Evolutionary conservation across 202 grass and related monocot genomes (phyloP), one percentile per base, ranked within the genome.

Genomic region (Saccharum hybrid): DNA sequence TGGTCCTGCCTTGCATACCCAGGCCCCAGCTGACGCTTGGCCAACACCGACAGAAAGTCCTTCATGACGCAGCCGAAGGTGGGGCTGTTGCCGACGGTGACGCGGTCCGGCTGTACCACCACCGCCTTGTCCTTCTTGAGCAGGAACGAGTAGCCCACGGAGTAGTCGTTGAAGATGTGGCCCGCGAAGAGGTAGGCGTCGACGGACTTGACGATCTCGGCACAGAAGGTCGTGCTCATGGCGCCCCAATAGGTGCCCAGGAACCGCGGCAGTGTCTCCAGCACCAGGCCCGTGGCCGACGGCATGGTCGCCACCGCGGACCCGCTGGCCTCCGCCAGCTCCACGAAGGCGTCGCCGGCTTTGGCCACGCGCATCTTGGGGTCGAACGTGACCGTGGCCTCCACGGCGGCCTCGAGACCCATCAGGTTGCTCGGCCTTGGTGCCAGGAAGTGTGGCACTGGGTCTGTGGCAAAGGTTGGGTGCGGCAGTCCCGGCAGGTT

Each of bases 141-240:
- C 4, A 90, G 68, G 8, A 18, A 48, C 0, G 88, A 90, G 69
- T 90, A 90, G 26, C 88, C 89, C 8, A 90, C 85, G 7, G 89
- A 88, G 85, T 88, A 90, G n/a, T n/a, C 85, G 67, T 91, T 91
- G 84, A 91, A 91, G 76, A 91, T 66, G 5, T 85, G 89, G 16
- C 85, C 85, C 2, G 85, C 81, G 43, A 88, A 90, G 0, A 91
- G 9, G 75, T 88, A 88, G 5, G 89, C 89, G 81, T 88, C 85
- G 2, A 81, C 76, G 4, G 89, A 90, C 85, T 88, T 81, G 0
- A 91, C 85, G 66, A 91, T 91, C 85, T 91, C 88, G 0, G 75
- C 71, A 65, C 81, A 88, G 85, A 91, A 91, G 3, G 80, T 63
- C 12, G 89, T 87, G 81, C 89, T 91, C 15, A 91, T 80, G 2